phyloP scores from a whole-genome alignment of 1,284 basidiomycete genomes.

The Sanghuangporus weigelae region DNA sequence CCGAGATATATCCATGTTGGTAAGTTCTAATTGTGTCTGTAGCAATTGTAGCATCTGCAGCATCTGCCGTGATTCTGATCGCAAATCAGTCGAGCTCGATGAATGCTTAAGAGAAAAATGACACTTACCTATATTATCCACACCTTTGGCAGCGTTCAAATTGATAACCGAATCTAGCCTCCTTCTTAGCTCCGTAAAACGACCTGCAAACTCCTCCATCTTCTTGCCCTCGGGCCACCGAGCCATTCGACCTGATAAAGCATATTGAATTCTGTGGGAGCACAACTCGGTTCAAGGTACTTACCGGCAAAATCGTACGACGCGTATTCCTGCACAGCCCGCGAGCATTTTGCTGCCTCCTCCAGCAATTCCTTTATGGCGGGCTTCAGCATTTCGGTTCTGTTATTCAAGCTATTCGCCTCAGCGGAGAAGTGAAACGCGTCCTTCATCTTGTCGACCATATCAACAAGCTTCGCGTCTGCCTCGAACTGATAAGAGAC shows the following conservation, averaged over 20 bases:
- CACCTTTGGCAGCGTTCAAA: not conserved
- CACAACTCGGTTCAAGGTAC: not conserved
- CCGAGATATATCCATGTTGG: no score
- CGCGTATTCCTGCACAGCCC: not conserved
- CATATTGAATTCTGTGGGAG: not conserved
- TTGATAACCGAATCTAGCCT: not conserved
- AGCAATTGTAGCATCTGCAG: no score
- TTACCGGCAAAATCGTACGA: not conserved
- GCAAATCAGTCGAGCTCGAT: no score
- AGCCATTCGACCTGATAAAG: not conserved
- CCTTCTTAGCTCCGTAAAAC: not conserved
- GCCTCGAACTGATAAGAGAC: not conserved
- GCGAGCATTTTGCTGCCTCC: not conserved
- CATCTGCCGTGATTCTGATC: no score
- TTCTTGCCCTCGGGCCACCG: not conserved
- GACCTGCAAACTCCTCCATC: not conserved
- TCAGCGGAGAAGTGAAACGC: not conserved
- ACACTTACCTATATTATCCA: not conserved
- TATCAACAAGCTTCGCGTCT: not conserved
- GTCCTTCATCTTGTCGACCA: not conserved
- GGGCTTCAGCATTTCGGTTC: not conserved
- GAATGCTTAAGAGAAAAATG: not conserved
- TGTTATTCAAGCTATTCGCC: not conserved
- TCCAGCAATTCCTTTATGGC: not conserved
- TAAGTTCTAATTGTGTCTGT: no score